These are phyloP conservation scores for Ophiocordyceps sinensis DNA, from an alignment of 2,329 filamentous ascomycete genomes.

Conservation along the genomic window DNA sequence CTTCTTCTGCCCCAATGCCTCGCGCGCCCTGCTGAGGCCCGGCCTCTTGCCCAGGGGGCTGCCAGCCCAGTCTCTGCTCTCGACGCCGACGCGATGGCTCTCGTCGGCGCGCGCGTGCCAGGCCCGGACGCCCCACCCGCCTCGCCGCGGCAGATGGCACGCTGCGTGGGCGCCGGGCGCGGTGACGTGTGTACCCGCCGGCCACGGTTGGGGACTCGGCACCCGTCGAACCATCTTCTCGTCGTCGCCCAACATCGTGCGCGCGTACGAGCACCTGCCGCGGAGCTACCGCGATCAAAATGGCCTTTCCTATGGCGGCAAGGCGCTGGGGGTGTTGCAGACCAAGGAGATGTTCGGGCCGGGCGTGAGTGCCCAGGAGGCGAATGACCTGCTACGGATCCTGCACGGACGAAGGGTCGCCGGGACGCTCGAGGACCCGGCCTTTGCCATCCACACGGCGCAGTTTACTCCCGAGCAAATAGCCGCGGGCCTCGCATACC, in stretches of 20 bases:
- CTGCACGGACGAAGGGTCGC: constrained; percentile 50
- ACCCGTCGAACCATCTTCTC: constrained; percentile 20
- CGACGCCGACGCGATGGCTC: constrained; percentile 5
- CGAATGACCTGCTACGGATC: constrained; percentile 40
- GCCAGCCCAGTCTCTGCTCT: not conserved
- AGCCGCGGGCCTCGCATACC: constrained; percentile 34
- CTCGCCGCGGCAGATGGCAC: constrained; percentile 1
- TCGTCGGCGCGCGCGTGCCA: constrained; percentile 1
- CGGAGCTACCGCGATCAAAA: constrained; percentile 37
- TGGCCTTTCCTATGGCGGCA: constrained; percentile 37
- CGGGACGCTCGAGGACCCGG: constrained; percentile 47
- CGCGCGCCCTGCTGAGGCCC: constrained; percentile 14
- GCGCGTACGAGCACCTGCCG: constrained; percentile 44
- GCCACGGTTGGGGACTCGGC: constrained; percentile 6
- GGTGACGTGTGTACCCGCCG: not conserved
- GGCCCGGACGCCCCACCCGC: not conserved
- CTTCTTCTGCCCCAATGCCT: constrained; percentile 8
- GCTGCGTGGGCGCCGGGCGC: no score
- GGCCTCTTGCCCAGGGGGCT: not conserved
- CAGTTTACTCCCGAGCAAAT: constrained; percentile 27
- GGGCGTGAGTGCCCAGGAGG: constrained; percentile 25
- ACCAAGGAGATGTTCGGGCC: constrained; percentile 34
- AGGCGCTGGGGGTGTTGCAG: constrained; percentile 34
- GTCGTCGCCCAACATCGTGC: constrained; percentile 23
- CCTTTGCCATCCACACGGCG: constrained; percentile 30